Conservation (phyloP, 352 stramenopile species). For the Globisporangium megalacanthum region DNA sequence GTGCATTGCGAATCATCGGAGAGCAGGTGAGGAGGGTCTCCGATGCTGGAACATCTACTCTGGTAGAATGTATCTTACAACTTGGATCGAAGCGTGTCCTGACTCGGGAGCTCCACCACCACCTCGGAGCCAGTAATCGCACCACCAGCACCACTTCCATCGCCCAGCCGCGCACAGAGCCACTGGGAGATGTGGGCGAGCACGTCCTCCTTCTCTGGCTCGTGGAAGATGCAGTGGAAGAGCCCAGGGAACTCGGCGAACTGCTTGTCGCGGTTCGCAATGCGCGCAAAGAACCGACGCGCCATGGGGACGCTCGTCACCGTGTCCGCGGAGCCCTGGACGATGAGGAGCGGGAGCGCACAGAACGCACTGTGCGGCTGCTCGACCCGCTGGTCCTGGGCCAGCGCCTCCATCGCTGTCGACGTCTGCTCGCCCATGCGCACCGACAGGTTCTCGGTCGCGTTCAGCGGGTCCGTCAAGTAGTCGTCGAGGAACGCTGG, state of each 20-base stretch:
- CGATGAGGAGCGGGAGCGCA: conserved; percentile 20
- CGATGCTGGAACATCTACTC: too few species aligned
- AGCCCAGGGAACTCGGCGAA: conserved; percentile 26
- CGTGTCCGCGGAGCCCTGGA: conserved; percentile 26
- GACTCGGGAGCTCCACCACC: too few species aligned
- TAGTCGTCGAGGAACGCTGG: conserved; percentile 45
- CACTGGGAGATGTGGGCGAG: conserved; percentile 25
- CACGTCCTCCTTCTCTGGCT: conserved; percentile 24
- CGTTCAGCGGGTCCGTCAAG: conserved; percentile 46
- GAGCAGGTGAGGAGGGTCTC: too few species aligned
- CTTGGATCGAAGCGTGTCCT: too few species aligned
- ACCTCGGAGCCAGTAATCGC: too few species aligned
- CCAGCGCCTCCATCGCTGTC: conserved; percentile 19
- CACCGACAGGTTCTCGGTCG: conserved; percentile 32
- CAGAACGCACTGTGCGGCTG: conserved; percentile 20
- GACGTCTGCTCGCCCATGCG: conserved; percentile 31
- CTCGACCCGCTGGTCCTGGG: conserved; percentile 5
- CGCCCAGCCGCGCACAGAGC: conserved; percentile 18
- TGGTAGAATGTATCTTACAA: too few species aligned
- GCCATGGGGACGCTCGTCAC: conserved; percentile 22
- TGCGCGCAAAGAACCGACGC: conserved; percentile 18
- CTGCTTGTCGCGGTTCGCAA: conserved; percentile 28
- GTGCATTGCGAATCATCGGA: too few species aligned
- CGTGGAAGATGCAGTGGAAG: conserved; percentile 34
- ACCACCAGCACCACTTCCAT: too few species aligned